Base-by-base conservation (phyloP, 768 basidiomycete species). In the Pilatotrama ljubarskyi region DNA sequence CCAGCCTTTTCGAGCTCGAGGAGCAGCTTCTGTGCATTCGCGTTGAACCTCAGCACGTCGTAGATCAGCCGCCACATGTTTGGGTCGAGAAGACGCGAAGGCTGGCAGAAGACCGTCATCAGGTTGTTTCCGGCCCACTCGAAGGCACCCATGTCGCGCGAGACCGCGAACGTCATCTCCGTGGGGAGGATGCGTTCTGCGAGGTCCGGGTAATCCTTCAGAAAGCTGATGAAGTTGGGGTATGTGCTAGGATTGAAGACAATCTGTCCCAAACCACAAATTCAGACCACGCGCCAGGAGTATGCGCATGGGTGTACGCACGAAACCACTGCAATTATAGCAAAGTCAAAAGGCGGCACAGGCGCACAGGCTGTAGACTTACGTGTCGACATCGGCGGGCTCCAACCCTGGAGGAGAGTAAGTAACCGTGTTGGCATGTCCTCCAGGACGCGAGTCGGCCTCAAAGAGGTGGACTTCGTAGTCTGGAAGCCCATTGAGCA, bases 381-480 rank as follows among this genome's bases (percentile, higher is more conserved):
- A 91, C 84, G 86, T 88, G 72, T 91, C 90, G 13, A 91, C 89
- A 35, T 82, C 77, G 1, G 86, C 77, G 4, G 71, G 48, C 14
- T 73, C 61, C 58, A 76, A 72, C 10, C 74, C 76, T 38, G 73
- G 74, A 5, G 76, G 75, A 17, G 68, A 68, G 69, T 83, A 90
- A 41, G 69, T 69, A 9, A 90, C 84, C 0, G 91, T 91, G 68
- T 93, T 85, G 7, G 90, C 88, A 67, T 92, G 90, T 7, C 90
- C 90, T 13, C 90, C 90, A 0, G 85, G 82, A 44, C 87, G 80
- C 47, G 72, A 70, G 50, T 86, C 87, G 3, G 86, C 78, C 69
- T 93, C 88, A 66, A 83, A 91, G 6, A 92, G 74, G 62, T 91
- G 86, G 11, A 90, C 89, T 69, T 87, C 84, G 66, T 90, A 86